These are phyloP conservation scores for Xenosphaeropsis pyriputrescens DNA, from an alignment of 2,329 filamentous ascomycete genomes.

Conservation along the genomic window DNA sequence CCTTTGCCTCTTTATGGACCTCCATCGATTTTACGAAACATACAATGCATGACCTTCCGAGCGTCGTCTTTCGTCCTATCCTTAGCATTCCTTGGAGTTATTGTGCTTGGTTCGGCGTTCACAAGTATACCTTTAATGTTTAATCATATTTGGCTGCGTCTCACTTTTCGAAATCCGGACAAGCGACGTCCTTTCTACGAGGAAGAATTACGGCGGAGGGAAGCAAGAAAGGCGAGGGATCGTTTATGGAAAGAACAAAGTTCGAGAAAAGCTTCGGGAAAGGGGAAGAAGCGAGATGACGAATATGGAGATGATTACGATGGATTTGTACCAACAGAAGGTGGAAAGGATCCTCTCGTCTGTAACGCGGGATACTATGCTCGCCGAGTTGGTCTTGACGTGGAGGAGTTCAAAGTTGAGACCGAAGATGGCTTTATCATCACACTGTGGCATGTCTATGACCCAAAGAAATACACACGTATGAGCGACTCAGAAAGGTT, in stretches of 20 bases:
- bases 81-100: slow-evolving; percentile 58
- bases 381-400: slow-evolving; percentile 70
- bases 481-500: slow-evolving; percentile 31
- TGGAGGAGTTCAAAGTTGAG: slow-evolving; percentile 71
- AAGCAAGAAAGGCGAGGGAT: slow-evolving; percentile 39
- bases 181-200: slow-evolving; percentile 51
- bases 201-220: slow-evolving; percentile 51
- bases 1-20: slow-evolving; percentile 72
- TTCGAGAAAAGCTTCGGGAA: slow-evolving; percentile 21
- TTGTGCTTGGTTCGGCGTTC: slow-evolving; percentile 61
- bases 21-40: slow-evolving; percentile 44
- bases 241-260: slow-evolving; percentile 41
- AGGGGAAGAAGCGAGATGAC: slow-evolving; percentile 12
- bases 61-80: slow-evolving; percentile 62
- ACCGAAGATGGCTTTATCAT: slow-evolving; percentile 92
- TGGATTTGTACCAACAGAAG: slow-evolving; percentile 56
- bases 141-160: slow-evolving; percentile 30
- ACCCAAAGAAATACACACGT: slow-evolving; percentile 57
- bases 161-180: slow-evolving; percentile 46
- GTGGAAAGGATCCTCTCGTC: slow-evolving; percentile 62
- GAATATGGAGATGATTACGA: slow-evolving; percentile 24
- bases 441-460: slow-evolving; percentile 77
- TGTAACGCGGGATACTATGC: slow-evolving; percentile 81
- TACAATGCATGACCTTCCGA: slow-evolving; percentile 54
- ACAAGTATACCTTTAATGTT: slow-evolving; percentile 43